Conservation (phyloP, 208 protist species). For the Lotmaria passim region DNA sequence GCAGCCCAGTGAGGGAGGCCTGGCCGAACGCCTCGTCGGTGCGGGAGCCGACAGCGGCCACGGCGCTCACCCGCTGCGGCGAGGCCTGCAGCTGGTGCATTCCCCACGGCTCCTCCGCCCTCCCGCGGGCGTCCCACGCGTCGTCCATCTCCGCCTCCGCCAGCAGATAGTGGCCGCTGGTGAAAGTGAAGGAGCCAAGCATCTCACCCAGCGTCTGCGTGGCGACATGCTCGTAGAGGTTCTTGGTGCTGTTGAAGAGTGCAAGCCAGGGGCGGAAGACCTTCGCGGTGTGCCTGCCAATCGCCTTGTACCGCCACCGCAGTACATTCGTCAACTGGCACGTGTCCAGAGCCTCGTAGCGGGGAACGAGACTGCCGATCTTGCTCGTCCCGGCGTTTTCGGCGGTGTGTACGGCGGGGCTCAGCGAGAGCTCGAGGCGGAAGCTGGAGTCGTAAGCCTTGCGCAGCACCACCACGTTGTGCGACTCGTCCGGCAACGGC, state of each 20-base stretch:
- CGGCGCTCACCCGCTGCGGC: constrained; percentile 37
- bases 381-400: neutral
- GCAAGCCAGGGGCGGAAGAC: constrained; percentile 53
- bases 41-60: constrained; percentile 63
- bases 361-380: constrained; percentile 32
- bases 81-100: constrained; percentile 32
- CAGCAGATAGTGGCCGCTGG: constrained; percentile 59
- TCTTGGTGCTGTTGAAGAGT: constrained; percentile 46
- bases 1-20: constrained; percentile 63
- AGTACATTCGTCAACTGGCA: constrained; percentile 87
- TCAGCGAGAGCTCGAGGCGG: constrained; percentile 76
- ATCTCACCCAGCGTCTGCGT: constrained; percentile 49
- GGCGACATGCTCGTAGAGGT: constrained; percentile 58
- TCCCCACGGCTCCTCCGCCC: constrained; percentile 14
- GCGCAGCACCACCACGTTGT: constrained; percentile 79
- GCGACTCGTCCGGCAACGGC: constrained; percentile 6
- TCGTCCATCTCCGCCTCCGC: constrained; percentile 42
- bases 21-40: constrained; percentile 72
- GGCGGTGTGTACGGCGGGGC: constrained; percentile 36
- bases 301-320: constrained; percentile 68
- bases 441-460: constrained; percentile 77
- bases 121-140: constrained; percentile 48
- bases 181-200: constrained; percentile 66
- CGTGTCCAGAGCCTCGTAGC: constrained; percentile 55
- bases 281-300: constrained; percentile 52